Evolutionary conservation across 495 filamentous ascomycete species (phyloP).

Genomic region (Haplographium delicatum): DNA sequence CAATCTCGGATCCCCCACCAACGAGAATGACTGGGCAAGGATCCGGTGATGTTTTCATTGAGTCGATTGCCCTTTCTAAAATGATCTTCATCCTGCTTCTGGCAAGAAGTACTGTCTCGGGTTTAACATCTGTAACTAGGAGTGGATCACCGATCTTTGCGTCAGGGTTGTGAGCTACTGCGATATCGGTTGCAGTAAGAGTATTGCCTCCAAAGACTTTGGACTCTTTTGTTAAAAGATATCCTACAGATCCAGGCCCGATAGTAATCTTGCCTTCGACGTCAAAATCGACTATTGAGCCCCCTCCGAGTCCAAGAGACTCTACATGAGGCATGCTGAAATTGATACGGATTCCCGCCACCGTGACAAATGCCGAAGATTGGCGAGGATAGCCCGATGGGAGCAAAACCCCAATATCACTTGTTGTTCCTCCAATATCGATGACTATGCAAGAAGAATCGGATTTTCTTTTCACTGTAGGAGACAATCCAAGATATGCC

Average conservation of each 20-base stretch:
- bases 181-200: conserved; percentile 46
- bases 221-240: conserved; percentile 32
- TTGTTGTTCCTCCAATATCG: conserved; percentile 50
- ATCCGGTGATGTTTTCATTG: conserved; percentile 44
- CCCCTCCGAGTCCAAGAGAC: conserved; percentile 49
- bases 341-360: conserved; percentile 47
- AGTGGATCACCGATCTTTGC: too few relatives aligned
- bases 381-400: conserved; percentile 50
- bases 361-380: conserved; percentile 45
- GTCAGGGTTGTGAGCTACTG: too few relatives aligned
- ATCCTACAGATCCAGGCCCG: conserved; percentile 43
- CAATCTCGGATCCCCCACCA: conserved; percentile 38
- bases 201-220: conserved; percentile 47
- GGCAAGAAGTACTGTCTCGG: too few relatives aligned
- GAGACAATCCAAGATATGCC: conserved; percentile 39
- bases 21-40: conserved; percentile 43
- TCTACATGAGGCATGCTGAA: conserved; percentile 51
- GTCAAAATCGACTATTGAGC: conserved; percentile 31
- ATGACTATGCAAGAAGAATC: conserved; percentile 37
- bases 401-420: conserved; percentile 47
- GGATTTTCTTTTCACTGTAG: conserved; percentile 20
- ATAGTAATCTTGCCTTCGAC: conserved; percentile 31
- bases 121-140: too few relatives aligned
- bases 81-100: too few relatives aligned
- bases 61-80: conserved; percentile 43